Percentiles rank a stretch among this genome's conserved stretches.
Evolutionary conservation across 805 yeast species (phyloP).

Genomic region (Pichia pseudocactophila): DNA sequence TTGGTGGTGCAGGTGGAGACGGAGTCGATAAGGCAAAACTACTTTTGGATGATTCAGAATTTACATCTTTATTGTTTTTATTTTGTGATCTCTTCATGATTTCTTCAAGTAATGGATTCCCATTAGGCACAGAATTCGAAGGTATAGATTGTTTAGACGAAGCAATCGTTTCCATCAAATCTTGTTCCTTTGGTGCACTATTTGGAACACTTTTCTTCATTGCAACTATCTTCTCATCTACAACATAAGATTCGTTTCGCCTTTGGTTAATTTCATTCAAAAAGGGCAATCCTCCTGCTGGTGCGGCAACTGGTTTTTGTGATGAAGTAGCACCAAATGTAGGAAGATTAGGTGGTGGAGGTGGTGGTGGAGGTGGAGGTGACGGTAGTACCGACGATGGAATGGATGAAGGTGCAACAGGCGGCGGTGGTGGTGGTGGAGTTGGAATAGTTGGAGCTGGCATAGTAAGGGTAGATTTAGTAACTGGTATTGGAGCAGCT

Average conservation of each 20-base stretch:
- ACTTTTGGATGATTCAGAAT: neutral
- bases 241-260: slow-evolving; percentile 42
- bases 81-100: slow-evolving; percentile 9
- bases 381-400: neutral
- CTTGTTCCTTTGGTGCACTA: slow-evolving; percentile 20
- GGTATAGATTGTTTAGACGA: slow-evolving; percentile 19
- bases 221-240: slow-evolving; percentile 29
- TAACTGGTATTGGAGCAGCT: neutral
- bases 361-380: neutral
- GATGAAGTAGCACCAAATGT: slow-evolving; percentile 18
- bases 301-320: slow-evolving; percentile 16
- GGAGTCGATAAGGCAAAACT: slow-evolving; percentile 18
- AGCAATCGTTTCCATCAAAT: slow-evolving; percentile 10
- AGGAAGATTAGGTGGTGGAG: neutral
- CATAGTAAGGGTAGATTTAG: neutral
- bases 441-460: neutral
- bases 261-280: slow-evolving; percentile 49
- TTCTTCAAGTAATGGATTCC: slow-evolving; percentile 11
- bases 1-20: slow-evolving; percentile 7
- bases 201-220: slow-evolving; percentile 15
- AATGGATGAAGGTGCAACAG: neutral
- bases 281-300: slow-evolving; percentile 44
- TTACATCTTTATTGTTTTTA: no score
- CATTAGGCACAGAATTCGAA: slow-evolving; percentile 18
- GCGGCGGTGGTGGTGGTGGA: slow-evolving; percentile 10